Percentiles rank a stretch among this genome's conserved stretches.
phyloP scores from a whole-genome alignment of 1,284 basidiomycete genomes.

The Fomitopsis schrenkii region DNA sequence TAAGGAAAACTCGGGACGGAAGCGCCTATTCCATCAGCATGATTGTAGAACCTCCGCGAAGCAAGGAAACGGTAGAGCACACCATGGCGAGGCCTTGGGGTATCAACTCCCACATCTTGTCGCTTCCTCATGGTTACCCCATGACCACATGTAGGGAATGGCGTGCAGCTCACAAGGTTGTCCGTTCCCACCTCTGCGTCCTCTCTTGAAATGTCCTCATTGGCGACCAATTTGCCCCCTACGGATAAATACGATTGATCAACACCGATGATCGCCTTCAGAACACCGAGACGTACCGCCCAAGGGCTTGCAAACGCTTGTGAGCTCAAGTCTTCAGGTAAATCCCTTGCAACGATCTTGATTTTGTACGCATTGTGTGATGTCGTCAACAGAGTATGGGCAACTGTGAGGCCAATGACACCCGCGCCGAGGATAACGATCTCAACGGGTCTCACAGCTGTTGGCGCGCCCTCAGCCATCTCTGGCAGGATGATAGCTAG shows the following conservation, averaged over 20 bases:
- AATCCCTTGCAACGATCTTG: slow-evolving; percentile 60
- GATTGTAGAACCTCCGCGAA: not conserved
- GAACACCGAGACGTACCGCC: slow-evolving; percentile 39
- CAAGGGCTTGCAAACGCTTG: slow-evolving; percentile 67
- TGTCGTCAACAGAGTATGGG: slow-evolving; percentile 32
- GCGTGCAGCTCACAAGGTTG: slow-evolving; percentile 38
- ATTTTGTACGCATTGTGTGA: slow-evolving; percentile 35
- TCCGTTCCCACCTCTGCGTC: slow-evolving; percentile 36
- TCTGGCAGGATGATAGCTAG: not conserved
- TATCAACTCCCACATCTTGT: slow-evolving; percentile 47
- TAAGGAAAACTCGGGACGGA: slow-evolving; percentile 38
- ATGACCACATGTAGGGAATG: not conserved
- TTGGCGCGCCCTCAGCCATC: not conserved
- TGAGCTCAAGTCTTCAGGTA: slow-evolving; percentile 57
- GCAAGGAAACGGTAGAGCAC: slow-evolving; percentile 15
- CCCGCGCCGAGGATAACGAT: slow-evolving; percentile 52
- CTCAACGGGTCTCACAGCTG: slow-evolving; percentile 6
- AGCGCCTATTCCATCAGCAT: slow-evolving; percentile 30
- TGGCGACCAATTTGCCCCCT: slow-evolving; percentile 70
- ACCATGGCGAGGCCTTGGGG: slow-evolving; percentile 43
- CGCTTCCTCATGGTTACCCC: slow-evolving; percentile 25
- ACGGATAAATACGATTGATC: not conserved
- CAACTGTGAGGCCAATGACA: slow-evolving; percentile 43
- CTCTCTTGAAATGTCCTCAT: slow-evolving; percentile 37
- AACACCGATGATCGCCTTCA: not conserved